Percentiles rank a stretch among this genome's conserved stretches.
These are phyloP conservation scores for Thielaviopsis populi DNA, from an alignment of 2,329 filamentous ascomycete species.

Conservation along the genomic window DNA sequence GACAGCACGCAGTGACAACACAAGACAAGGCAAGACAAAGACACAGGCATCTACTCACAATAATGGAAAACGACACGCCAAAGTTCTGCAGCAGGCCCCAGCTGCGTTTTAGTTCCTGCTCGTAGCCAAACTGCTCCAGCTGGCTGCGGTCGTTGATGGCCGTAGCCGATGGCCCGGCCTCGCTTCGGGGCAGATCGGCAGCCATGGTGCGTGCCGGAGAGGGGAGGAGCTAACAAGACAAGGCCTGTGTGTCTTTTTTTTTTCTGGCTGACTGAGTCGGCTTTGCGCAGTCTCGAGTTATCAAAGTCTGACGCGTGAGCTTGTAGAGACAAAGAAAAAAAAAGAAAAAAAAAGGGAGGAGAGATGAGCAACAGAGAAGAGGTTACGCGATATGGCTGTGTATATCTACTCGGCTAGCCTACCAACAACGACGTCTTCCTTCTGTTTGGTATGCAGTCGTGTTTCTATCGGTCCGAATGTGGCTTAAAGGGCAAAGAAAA, in stretches of 20 bases:
- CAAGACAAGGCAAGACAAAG: no score
- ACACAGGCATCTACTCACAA: constrained; percentile 27
- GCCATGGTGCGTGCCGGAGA: background rate
- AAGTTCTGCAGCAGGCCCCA: constrained; percentile 47
- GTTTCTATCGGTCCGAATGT: no score
- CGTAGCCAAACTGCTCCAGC: constrained; percentile 29
- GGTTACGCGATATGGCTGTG: no score
- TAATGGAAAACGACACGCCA: constrained; percentile 47
- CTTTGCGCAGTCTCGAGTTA: no score
- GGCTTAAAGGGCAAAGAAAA: no score
- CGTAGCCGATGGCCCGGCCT: constrained; percentile 14
- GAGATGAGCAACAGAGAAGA: background rate
- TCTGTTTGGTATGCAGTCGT: no score
- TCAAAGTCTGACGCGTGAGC: no score
- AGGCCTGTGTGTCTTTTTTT: background rate
- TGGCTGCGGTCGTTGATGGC: constrained; percentile 33
- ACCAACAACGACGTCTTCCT: no score
- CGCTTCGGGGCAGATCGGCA: constrained; percentile 7
- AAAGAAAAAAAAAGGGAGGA: background rate
- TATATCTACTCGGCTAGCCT: no score
- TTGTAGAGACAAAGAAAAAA: background rate
- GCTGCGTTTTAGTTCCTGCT: constrained; percentile 42
- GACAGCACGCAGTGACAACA: no score
- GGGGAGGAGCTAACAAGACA: background rate
- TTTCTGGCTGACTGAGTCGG: no score